Evolutionary conservation across 2,329 filamentous ascomycete species (phyloP).

Genomic region (Exophiala mesophila): DNA sequence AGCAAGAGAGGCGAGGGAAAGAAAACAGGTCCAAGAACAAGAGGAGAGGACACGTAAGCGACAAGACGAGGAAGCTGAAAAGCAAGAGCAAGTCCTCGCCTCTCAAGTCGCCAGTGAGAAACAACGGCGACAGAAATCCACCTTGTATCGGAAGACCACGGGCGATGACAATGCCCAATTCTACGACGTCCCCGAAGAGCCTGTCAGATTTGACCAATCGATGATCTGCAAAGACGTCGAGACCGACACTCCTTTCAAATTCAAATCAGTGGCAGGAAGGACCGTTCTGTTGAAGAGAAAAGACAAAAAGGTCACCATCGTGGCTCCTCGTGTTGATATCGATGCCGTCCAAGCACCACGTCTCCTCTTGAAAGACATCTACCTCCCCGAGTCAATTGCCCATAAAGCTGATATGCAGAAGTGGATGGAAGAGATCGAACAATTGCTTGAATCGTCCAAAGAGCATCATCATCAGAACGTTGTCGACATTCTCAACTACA

Average conservation of each 20-base stretch:
- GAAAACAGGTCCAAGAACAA: constrained; percentile 16
- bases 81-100: constrained; percentile 18
- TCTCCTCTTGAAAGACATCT: constrained; percentile 69
- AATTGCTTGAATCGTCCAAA: constrained; percentile 69
- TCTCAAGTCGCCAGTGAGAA: constrained; percentile 22
- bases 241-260: constrained; percentile 57
- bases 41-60: constrained; percentile 15
- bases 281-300: constrained; percentile 61
- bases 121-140: constrained; percentile 14
- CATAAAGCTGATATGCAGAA: constrained; percentile 65
- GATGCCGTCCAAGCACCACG: constrained; percentile 53
- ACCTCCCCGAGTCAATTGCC: constrained; percentile 53
- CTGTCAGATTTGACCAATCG: constrained; percentile 40
- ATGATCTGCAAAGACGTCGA: constrained; percentile 56
- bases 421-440: constrained; percentile 70
- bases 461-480: constrained; percentile 71
- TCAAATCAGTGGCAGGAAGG: constrained; percentile 67
- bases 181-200: constrained; percentile 18
- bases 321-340: constrained; percentile 64
- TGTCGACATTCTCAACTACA: constrained; percentile 75
- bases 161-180: constrained; percentile 15
- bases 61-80: constrained; percentile 21
- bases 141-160: constrained; percentile 12
- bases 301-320: constrained; percentile 59
- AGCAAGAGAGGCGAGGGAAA: constrained; percentile 12